These are phyloP conservation scores for Acacia confusa DNA, from an alignment of 306 rosid species.

Conservation along the genomic window DNA sequence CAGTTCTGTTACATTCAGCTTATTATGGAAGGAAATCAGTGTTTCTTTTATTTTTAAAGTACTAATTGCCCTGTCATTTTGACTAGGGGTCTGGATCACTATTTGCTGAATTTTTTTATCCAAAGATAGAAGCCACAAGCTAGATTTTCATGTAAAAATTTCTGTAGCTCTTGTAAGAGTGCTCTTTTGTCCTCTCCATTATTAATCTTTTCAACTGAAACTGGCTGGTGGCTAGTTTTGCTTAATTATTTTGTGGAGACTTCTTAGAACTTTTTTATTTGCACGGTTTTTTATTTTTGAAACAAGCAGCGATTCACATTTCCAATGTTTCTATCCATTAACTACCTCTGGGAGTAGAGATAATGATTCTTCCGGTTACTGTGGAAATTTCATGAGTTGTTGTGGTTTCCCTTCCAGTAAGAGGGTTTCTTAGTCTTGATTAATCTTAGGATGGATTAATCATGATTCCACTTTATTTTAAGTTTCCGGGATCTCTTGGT, in stretches of 20 bases:
- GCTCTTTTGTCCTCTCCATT: constrained; percentile 4
- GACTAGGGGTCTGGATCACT: neutral
- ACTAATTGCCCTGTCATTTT: constrained; percentile 4
- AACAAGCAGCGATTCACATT: neutral
- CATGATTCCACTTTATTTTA: neutral
- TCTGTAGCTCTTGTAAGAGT: neutral
- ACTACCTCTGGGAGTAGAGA: neutral
- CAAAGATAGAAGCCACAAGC: neutral
- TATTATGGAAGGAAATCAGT: neutral
- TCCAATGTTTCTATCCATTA: neutral
- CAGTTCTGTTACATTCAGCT: neutral
- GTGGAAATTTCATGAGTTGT: neutral
- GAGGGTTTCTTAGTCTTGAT: constrained; percentile 12
- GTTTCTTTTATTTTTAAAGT: neutral
- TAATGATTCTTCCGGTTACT: constrained; percentile 16
- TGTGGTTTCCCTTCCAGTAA: neutral
- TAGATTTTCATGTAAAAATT: neutral
- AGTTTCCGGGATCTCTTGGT: neutral
- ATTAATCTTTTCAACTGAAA: neutral
- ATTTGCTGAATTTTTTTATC: neutral
- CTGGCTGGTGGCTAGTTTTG: neutral
- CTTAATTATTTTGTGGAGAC: constrained; percentile 14
- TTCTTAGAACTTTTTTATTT: neutral
- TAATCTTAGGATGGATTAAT: neutral
- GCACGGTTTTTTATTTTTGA: neutral